Percentiles rank a stretch among this genome's conserved stretches.
These are phyloP conservation scores for Jackrogersella multiformis DNA, from an alignment of 495 filamentous ascomycete genomes.

Conservation along the genomic window DNA sequence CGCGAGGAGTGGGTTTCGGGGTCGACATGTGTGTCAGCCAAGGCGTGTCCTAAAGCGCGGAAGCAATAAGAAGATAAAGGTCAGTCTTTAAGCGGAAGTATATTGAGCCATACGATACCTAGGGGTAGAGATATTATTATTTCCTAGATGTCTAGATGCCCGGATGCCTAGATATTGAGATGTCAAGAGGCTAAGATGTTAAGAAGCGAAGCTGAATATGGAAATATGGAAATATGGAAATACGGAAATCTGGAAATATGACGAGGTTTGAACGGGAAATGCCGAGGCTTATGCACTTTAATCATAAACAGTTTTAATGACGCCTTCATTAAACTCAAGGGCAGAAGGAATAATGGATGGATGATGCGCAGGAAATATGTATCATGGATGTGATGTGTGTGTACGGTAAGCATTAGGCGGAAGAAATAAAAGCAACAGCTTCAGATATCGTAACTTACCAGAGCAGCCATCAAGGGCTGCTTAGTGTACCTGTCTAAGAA, in stretches of 20 bases:
- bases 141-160: no score
- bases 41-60: slow-evolving; percentile 53
- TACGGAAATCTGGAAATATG: neutral
- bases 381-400: neutral
- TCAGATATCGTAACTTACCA: no score
- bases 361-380: no score
- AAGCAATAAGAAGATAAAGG: slow-evolving; percentile 30
- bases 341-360: no score
- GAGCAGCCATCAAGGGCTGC: slow-evolving; percentile 56
- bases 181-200: no score
- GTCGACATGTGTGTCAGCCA: slow-evolving; percentile 62
- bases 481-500: no score
- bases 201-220: neutral
- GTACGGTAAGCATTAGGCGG: slow-evolving; percentile 14
- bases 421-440: neutral
- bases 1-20: slow-evolving; percentile 47
- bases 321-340: slow-evolving; percentile 29
- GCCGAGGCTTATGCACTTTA: slow-evolving; percentile 23
- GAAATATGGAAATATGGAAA: neutral
- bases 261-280: neutral
- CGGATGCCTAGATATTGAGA: no score
- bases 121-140: no score
- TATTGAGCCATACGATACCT: neutral
- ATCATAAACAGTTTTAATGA: slow-evolving; percentile 42
- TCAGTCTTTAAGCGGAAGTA: slow-evolving; percentile 25